phyloP scores from a whole-genome alignment of 148 eudicot species.

The Tetragonia tetragonoides region DNA sequence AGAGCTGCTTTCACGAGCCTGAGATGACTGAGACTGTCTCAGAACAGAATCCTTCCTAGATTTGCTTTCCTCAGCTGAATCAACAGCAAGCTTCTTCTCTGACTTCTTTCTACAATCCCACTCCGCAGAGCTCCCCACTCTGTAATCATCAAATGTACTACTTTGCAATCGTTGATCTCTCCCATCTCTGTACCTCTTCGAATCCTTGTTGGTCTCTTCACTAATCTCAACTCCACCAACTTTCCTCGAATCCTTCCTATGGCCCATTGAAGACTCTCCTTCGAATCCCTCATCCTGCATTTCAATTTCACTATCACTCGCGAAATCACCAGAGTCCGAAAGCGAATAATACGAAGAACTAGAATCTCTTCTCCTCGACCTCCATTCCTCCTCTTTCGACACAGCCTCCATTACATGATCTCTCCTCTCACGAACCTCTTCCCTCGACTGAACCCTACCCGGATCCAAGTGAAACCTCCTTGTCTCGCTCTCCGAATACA shows the following conservation, averaged over 20 bases:
- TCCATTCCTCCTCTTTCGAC: conserved; percentile 32
- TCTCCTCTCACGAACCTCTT: conserved; percentile 34
- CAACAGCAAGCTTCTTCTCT: conserved; percentile 72
- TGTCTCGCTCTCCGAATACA: conserved; percentile 18
- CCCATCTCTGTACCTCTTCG: conserved; percentile 27
- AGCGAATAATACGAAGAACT: conserved; percentile 64
- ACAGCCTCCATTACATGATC: conserved; percentile 33
- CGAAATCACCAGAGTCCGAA: conserved; percentile 48
- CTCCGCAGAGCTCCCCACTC: conserved; percentile 35
- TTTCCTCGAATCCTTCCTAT: conserved; percentile 33
- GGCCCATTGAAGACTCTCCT: conserved; percentile 35
- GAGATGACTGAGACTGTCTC: conserved; percentile 17
- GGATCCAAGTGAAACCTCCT: conserved; percentile 30
- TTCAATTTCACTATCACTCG: conserved; percentile 44
- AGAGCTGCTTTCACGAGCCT: conserved; percentile 31
- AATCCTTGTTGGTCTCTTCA: conserved; percentile 32
- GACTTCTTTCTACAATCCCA: conserved; percentile 71
- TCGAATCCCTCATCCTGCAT: conserved; percentile 32
- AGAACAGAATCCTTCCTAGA: conserved; percentile 28
- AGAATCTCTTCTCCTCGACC: conserved; percentile 51
- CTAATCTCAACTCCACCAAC: conserved; percentile 33
- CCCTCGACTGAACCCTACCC: conserved; percentile 23
- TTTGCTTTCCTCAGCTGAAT: conserved; percentile 31
- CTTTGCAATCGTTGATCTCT: conserved; percentile 22
- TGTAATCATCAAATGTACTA: conserved; percentile 22